phyloP scores from a whole-genome alignment of 441 rosid genomes.

The Pelargonium citronellum region DNA sequence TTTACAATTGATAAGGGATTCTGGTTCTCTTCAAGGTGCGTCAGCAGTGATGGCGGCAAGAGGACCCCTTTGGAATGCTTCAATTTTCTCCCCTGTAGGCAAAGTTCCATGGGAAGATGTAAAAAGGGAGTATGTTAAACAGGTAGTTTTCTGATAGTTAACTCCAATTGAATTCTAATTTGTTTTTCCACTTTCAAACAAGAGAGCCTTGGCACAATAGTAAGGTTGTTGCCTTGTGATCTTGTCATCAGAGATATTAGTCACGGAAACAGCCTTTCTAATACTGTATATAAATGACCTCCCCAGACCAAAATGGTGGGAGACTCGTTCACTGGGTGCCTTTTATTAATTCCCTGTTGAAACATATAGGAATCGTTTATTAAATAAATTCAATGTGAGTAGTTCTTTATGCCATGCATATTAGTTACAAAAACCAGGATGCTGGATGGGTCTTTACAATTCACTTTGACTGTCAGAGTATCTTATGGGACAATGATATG shows the following conservation, averaged over 20 bases:
- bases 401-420: conserved; percentile 1
- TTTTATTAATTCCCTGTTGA: neutral
- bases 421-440: neutral
- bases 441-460: conserved; percentile 17
- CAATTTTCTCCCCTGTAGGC: conserved; percentile 70
- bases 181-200: conserved; percentile 6
- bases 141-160: conserved; percentile 36
- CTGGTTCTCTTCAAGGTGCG: conserved; percentile 46
- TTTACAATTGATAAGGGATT: conserved; percentile 8
- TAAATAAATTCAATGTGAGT: conserved; percentile 4
- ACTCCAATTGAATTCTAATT: neutral
- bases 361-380: neutral
- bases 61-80: conserved; percentile 94
- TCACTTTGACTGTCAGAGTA: conserved; percentile 47
- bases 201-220: neutral
- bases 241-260: neutral
- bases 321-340: neutral
- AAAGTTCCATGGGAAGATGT: conserved; percentile 64
- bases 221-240: neutral
- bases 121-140: conserved; percentile 57
- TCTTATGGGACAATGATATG: conserved; percentile 76
- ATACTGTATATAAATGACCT: neutral
- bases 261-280: neutral
- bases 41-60: conserved; percentile 87
- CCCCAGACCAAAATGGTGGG: neutral